Conservation (phyloP, 257 asterid genomes). For the Prunella vulgaris region DNA sequence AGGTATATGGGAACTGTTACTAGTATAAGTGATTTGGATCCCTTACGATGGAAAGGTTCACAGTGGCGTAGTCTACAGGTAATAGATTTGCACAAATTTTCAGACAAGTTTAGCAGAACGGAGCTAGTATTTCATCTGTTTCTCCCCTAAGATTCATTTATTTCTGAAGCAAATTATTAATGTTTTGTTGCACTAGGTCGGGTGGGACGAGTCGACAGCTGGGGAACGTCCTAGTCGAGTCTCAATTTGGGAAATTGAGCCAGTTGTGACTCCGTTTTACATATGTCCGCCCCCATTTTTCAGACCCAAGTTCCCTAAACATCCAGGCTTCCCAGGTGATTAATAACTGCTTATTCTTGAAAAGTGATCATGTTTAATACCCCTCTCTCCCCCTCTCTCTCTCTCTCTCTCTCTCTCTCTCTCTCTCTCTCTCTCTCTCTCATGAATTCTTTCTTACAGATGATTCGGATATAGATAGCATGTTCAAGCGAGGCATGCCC, state of each 20-base stretch:
- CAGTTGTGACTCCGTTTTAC: slow-evolving; percentile 89
- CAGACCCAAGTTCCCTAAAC: slow-evolving; percentile 75
- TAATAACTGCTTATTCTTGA: background rate
- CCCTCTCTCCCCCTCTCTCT: no score
- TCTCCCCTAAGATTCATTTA: background rate
- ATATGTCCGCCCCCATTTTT: slow-evolving; percentile 95
- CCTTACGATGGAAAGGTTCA: slow-evolving; percentile 80
- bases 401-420: background rate
- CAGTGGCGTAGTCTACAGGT: slow-evolving; percentile 99
- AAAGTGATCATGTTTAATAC: background rate
- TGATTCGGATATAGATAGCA: slow-evolving; percentile 64
- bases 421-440: slow-evolving; percentile 1
- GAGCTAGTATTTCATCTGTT: no score
- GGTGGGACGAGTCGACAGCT: slow-evolving; percentile 98
- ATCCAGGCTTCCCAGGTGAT: slow-evolving; percentile 73
- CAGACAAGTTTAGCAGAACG: no score
- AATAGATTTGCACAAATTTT: background rate
- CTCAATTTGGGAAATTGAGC: slow-evolving; percentile 92
- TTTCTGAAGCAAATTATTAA: background rate
- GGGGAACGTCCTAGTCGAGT: slow-evolving; percentile 94
- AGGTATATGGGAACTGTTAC: slow-evolving; percentile 96
- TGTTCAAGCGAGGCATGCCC: slow-evolving; percentile 77
- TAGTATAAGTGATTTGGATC: slow-evolving; percentile 72
- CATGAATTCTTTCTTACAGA: slow-evolving; percentile 34
- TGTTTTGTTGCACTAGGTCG: slow-evolving; percentile 52